phyloP scores from a whole-genome alignment of 129 eudicot genomes.

The Solidago caesia region DNA sequence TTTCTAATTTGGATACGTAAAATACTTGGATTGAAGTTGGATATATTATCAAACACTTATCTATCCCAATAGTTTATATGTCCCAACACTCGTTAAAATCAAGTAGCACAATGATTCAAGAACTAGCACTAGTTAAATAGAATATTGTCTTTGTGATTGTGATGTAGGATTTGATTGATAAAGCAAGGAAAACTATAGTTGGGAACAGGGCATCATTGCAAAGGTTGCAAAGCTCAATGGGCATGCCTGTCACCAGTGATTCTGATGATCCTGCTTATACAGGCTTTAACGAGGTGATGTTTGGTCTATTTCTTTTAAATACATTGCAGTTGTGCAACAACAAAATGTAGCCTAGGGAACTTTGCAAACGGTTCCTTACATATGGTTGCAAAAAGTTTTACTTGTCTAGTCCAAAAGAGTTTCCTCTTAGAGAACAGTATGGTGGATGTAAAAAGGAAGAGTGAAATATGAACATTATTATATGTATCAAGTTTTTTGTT shows the following conservation, averaged over 20 bases:
- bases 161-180: constrained; percentile 81
- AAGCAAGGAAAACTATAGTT: constrained; percentile 71
- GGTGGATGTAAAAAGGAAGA: not conserved
- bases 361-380: not conserved
- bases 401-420: not conserved
- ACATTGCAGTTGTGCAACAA: not conserved
- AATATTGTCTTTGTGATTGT: constrained; percentile 12
- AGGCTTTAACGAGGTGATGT: constrained; percentile 25
- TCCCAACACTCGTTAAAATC: no score
- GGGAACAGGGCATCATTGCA: constrained; percentile 70
- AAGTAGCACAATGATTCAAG: not conserved
- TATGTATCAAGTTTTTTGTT: not conserved
- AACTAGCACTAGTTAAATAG: not conserved
- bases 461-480: not conserved
- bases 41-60: no score
- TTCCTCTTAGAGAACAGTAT: not conserved
- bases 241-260: constrained; percentile 62
- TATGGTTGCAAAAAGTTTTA: not conserved
- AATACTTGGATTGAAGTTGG: no score
- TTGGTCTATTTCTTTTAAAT: not conserved
- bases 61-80: no score
- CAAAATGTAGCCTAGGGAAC: no score
- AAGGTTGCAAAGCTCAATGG: constrained; percentile 66
- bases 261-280: constrained; percentile 70
- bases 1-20: no score